These are phyloP conservation scores for Xylaria sp. DNA, from an alignment of 2,329 filamentous ascomycete species.

Conservation along the genomic window DNA sequence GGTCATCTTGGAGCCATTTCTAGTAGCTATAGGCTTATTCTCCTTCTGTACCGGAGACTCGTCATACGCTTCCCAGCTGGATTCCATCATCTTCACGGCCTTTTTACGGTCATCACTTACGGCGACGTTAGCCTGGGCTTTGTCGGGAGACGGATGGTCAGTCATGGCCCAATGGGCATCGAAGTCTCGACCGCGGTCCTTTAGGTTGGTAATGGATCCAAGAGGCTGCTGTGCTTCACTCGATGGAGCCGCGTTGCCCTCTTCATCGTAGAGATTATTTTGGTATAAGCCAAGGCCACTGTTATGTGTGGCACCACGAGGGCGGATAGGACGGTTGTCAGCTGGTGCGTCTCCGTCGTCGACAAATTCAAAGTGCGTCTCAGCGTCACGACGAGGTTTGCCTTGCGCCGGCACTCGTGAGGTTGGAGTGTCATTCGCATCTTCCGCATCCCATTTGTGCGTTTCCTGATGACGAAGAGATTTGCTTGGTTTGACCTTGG, in stretches of 20 bases:
- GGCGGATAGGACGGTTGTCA: constrained; percentile 53
- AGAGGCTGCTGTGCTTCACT: constrained; percentile 54
- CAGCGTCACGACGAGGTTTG: constrained; percentile 78
- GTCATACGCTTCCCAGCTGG: constrained; percentile 64
- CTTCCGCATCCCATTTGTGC: constrained; percentile 80
- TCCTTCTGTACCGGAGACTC: constrained; percentile 62
- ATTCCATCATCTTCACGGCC: constrained; percentile 74
- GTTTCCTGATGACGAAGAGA: constrained; percentile 68
- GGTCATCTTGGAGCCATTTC: constrained; percentile 39
- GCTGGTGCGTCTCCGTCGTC: constrained; percentile 71
- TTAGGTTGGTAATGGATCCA: constrained; percentile 73
- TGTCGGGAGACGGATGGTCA: constrained; percentile 66
- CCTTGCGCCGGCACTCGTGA: constrained; percentile 62
- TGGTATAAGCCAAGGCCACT: constrained; percentile 76
- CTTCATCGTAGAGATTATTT: constrained; percentile 72
- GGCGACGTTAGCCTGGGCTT: constrained; percentile 49
- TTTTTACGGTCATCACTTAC: constrained; percentile 68
- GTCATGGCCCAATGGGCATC: constrained; percentile 77
- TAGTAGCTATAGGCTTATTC: constrained; percentile 46
- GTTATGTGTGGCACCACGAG: constrained; percentile 66
- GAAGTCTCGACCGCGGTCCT: constrained; percentile 77
- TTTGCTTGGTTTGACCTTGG: constrained; percentile 70
- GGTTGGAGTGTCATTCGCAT: constrained; percentile 55
- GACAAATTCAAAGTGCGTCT: constrained; percentile 81
- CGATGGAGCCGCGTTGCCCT: constrained; percentile 48